Percentiles rank a stretch among this genome's conserved stretches.
Evolutionary conservation across 2,329 filamentous ascomycete species (phyloP).

Genomic region (Coniochaeta prunicola): DNA sequence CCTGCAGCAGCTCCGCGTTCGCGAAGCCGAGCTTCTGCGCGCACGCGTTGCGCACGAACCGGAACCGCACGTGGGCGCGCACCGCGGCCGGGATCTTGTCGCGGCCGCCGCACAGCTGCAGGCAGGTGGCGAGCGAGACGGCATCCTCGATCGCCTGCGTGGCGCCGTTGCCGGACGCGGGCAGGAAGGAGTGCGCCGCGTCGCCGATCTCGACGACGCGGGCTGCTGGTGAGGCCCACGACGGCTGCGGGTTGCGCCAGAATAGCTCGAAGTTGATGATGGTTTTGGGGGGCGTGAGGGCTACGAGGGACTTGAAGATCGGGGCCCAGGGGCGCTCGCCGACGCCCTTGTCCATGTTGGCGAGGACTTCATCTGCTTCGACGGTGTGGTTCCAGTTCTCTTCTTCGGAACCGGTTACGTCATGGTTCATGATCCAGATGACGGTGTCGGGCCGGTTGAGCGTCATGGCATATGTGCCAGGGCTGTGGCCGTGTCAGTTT

Average conservation of each 20-base stretch:
- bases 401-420: conserved; percentile 27
- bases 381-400: conserved; percentile 29
- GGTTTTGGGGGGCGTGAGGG: conserved; percentile 15
- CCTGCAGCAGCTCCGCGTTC: conserved; percentile 27
- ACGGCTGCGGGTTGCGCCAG: conserved; percentile 30
- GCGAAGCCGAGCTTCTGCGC: conserved; percentile 30
- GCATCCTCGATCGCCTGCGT: conserved; percentile 35
- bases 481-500: conserved; percentile 23
- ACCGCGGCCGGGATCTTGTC: conserved; percentile 17
- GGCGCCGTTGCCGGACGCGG: conserved; percentile 32
- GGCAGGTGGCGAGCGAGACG: conserved; percentile 26
- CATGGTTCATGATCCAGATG: conserved; percentile 31
- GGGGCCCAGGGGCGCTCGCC: conserved; percentile 22
- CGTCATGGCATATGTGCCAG: conserved; percentile 30
- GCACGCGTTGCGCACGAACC: conserved; percentile 28
- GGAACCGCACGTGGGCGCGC: conserved; percentile 24
- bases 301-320: conserved; percentile 25
- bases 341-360: conserved; percentile 24
- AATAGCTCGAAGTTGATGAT: conserved; percentile 30
- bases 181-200: conserved; percentile 32
- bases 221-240: conserved; percentile 25
- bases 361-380: conserved; percentile 24
- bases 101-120: conserved; percentile 24
- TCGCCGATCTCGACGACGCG: conserved; percentile 31
- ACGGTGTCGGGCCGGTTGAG: conserved; percentile 24